Conservation (phyloP, 2,329 filamentous ascomycete species). For the Diaporthe ampelina region DNA sequence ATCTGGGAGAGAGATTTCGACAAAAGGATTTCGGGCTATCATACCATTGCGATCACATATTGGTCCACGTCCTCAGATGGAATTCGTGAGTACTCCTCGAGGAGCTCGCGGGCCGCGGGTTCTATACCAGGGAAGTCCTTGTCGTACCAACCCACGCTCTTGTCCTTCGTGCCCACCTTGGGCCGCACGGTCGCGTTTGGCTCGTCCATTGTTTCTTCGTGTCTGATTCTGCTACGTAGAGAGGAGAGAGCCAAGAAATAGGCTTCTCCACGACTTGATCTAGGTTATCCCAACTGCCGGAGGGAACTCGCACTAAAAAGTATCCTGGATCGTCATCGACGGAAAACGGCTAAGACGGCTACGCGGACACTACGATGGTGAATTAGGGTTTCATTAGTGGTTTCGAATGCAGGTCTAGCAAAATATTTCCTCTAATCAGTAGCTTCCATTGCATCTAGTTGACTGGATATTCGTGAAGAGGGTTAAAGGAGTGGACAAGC, state of each 20-base stretch:
- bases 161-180: conserved; percentile 17
- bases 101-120: conserved; percentile 42
- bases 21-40: not conserved
- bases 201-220: not conserved
- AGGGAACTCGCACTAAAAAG: not conserved
- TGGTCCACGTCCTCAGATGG: conserved; percentile 44
- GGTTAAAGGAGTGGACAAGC: too few relatives aligned
- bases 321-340: not conserved
- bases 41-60: conserved; percentile 44
- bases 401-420: not conserved
- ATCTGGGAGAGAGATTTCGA: not conserved
- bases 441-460: not conserved
- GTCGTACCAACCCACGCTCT: conserved; percentile 35
- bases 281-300: not conserved
- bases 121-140: conserved; percentile 1
- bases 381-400: conserved; percentile 6
- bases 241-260: not conserved
- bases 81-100: conserved; percentile 45
- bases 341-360: conserved; percentile 4
- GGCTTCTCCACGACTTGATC: not conserved
- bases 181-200: not conserved
- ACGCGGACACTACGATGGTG: not conserved
- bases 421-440: not conserved
- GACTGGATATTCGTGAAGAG: not conserved
- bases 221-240: not conserved